Percentiles rank a stretch among this genome's conserved stretches.
phyloP scores from a whole-genome alignment of 352 stramenopile species.

The Phytophthora podocarpi region DNA sequence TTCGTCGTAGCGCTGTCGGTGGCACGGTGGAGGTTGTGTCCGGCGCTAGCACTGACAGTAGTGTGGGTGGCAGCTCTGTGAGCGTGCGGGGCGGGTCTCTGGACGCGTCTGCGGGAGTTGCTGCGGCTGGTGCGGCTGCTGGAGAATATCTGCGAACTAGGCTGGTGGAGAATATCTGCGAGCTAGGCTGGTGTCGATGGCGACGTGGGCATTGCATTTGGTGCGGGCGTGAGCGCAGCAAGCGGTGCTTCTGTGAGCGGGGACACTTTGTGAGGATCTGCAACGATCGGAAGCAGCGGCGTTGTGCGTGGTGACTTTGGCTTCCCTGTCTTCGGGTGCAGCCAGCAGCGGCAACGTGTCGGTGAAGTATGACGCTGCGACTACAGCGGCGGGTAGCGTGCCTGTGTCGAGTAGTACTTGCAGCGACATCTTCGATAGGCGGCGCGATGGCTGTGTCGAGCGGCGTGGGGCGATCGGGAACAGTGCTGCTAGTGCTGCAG shows the following conservation, averaged over 20 bases:
- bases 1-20: slow-evolving; percentile 10
- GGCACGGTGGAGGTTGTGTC: slow-evolving; percentile 13
- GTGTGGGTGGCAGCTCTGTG: slow-evolving; percentile 15
- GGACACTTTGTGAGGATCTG: background rate
- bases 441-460: slow-evolving; percentile 23
- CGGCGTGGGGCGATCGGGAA: slow-evolving; percentile 22
- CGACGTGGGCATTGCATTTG: slow-evolving; percentile 12
- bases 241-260: slow-evolving; percentile 5
- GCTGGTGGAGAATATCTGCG: slow-evolving; percentile 3
- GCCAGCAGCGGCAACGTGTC: slow-evolving; percentile 19
- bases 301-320: slow-evolving; percentile 10
- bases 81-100: slow-evolving; percentile 13
- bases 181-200: slow-evolving; percentile 5
- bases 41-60: slow-evolving; percentile 13
- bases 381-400: slow-evolving; percentile 14
- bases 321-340: slow-evolving; percentile 5
- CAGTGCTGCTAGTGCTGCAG: background rate
- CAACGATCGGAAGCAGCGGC: slow-evolving; percentile 2
- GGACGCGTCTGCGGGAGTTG: slow-evolving; percentile 8
- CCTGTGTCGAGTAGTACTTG: slow-evolving; percentile 17
- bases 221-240: slow-evolving; percentile 3
- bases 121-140: slow-evolving; percentile 6
- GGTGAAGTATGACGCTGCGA: slow-evolving; percentile 10
- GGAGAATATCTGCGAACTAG: slow-evolving; percentile 13
- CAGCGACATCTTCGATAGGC: slow-evolving; percentile 19